Evolutionary conservation across 208 protist species (phyloP), one percentile per base, ranked within the genome.

Genomic region (Trypanosoma platydactyli): DNA sequence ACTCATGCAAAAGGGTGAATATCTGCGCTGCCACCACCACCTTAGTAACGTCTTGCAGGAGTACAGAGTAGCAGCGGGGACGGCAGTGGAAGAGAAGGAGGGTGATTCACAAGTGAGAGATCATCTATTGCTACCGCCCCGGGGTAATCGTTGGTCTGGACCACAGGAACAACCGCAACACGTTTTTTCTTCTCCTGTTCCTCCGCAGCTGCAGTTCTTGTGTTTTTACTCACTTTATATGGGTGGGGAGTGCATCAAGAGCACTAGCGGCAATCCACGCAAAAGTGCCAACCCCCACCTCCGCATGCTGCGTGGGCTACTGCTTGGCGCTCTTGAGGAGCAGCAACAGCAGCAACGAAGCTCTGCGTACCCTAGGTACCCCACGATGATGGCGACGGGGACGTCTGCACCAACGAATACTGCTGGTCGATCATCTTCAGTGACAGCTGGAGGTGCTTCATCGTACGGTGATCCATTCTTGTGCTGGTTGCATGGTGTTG

Each of bases 181-280:
- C 18, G 27, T 33, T 0, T 62, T 6, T 4, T 46, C 60, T 38
- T 41, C 62, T 35, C 56, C 42, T 24, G 4, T 83, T 60, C 79
- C 87, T 0, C 55, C 84, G 4, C 59, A 71, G 2, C 60, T 94
- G 33, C 77, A 86, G 53, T 94, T 94, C 57, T 59, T 94, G 6
- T 81, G 80, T 57, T 62, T 91, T 15, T 94, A 94, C 75, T 80
- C 86, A 11, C 71, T 94, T 9, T 94, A 85, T 58, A 82, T 90
- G 77, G 86, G 82, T 55, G 89, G 89, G 13, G 73, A 91, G 60
- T 80, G 80, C 66, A 57, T 75, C 27, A 88, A 88, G 68, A 73
- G 58, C 51, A 71, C 73, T 1, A 79, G 65, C 35, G 58, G 65
- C 20, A 80, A 78, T 27, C 73, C 71, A 29, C 79, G 71, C 22